phyloP scores from a whole-genome alignment of 2,329 filamentous ascomycete species.

The Delphinella strobiligena region DNA sequence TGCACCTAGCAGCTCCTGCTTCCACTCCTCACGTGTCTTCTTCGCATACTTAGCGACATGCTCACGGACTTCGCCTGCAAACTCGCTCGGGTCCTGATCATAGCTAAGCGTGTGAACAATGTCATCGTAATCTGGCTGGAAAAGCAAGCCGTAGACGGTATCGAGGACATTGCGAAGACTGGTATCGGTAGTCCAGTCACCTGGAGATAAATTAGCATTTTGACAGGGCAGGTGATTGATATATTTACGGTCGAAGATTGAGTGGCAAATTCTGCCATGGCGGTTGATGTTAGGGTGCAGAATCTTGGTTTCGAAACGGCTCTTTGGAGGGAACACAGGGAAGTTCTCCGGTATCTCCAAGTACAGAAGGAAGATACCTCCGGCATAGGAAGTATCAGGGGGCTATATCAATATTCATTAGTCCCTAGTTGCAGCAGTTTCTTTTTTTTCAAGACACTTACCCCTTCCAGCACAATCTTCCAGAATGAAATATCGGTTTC shows the following conservation, averaged over 20 bases:
- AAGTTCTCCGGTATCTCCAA: constrained; percentile 25
- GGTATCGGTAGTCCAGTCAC: constrained; percentile 25
- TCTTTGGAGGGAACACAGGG: constrained; percentile 23
- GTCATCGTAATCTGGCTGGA: constrained; percentile 21
- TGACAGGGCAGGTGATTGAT: neutral
- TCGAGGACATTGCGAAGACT: constrained; percentile 21
- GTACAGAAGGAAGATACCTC: constrained; percentile 24
- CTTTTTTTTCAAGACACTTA: no score
- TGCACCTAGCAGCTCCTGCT: constrained; percentile 12
- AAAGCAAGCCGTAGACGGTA: constrained; percentile 22
- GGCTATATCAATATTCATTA: constrained; percentile 12
- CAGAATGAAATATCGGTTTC: constrained; percentile 28
- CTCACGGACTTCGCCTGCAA: constrained; percentile 19
- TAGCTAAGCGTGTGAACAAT: constrained; percentile 21
- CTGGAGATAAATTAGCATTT: neutral
- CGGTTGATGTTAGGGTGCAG: constrained; percentile 28
- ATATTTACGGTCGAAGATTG: constrained; percentile 18
- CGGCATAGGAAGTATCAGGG: constrained; percentile 19
- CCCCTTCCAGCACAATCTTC: constrained; percentile 27
- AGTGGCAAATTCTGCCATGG: constrained; percentile 26
- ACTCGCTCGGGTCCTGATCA: constrained; percentile 22
- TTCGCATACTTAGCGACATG: constrained; percentile 20
- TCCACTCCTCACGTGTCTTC: constrained; percentile 19
- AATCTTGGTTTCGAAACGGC: constrained; percentile 25
- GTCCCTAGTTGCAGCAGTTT: no score